Base-by-base conservation (phyloP, 805 yeast species). In the Yamadazyma phyllophila region DNA sequence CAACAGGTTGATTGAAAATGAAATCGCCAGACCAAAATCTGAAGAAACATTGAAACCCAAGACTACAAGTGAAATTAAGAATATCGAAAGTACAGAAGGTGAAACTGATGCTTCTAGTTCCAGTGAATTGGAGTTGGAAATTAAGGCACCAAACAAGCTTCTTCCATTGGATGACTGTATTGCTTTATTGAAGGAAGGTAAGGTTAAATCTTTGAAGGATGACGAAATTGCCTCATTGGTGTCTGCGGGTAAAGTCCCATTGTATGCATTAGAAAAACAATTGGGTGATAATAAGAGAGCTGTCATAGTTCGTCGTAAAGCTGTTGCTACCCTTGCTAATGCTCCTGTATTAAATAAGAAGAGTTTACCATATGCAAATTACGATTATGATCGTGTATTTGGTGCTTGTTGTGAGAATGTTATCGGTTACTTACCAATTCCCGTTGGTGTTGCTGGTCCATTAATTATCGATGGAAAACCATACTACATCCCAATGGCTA, bases 331-430 rank as follows among this genome's bases (percentile, higher is more conserved):
- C 41, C 66, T 88, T 43, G 88, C 96, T 6, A 78, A 82, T 56
- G 89, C 95, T 14, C 90, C 96, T 45, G 82, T 88, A 13, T 74
- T 94, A 45, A 84, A 82, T 53, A 69, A 85, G 2, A 72, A 78
- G 29, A 78, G 81, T 52, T 74, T 94, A 52, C 99, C 99, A 13
- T 90, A 81, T 66, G 71, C 75, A 52, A 70, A 81, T 59, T 94
- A 92, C 62, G 97, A 94, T 63, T 94, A 90, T 63, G 95, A 90
- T 62, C 83, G 98, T 54, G 99, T 94, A 6, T 85, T 91, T 60
- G 99, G 99, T 50, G 97, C 99, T 8, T 94, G 99, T 72, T 94
- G 99, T 74, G 99, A 94, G 66, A 94, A 94, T 61, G 99, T 94
- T 47, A 86, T 94, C 65, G 99, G 99, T 26, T 94, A 76, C 63